Percentiles rank a stretch among this genome's conserved stretches.
Evolutionary conservation across 1,139 yeast species (phyloP).

Genomic region (Taphrina confusa): DNA sequence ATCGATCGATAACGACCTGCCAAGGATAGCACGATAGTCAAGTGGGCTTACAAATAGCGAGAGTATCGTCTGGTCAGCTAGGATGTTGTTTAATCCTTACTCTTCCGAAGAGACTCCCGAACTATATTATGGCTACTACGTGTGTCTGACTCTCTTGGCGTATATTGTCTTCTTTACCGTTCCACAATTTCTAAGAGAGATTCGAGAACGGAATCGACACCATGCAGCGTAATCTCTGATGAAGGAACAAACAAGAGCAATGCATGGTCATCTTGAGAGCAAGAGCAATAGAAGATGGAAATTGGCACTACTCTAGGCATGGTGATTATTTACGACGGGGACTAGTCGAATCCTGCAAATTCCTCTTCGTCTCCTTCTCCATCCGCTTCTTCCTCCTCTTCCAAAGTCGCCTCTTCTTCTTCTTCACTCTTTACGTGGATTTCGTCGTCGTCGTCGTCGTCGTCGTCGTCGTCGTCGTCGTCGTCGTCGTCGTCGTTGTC

Average conservation of each 20-base stretch:
- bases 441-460: too few species aligned
- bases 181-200: slow-evolving; percentile 1
- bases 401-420: slow-evolving; percentile 39
- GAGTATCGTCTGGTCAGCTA: too few species aligned
- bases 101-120: neutral
- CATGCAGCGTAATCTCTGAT: neutral
- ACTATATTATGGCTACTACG: slow-evolving; percentile 7
- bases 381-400: slow-evolving; percentile 47
- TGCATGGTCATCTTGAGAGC: too few species aligned
- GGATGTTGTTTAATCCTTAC: slow-evolving; percentile 9
- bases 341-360: slow-evolving; percentile 15
- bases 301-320: too few species aligned
- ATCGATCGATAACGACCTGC: too few species aligned
- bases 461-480: too few species aligned
- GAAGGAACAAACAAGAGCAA: too few species aligned
- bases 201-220: neutral
- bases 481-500: slow-evolving; percentile 39
- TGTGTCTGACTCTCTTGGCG: neutral
- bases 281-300: too few species aligned
- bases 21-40: too few species aligned
- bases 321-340: too few species aligned
- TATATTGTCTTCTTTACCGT: neutral
- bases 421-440: slow-evolving; percentile 45
- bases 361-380: slow-evolving; percentile 42
- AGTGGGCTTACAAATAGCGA: too few species aligned